Evolutionary conservation across 441 rosid species (phyloP).

Genomic region (Manihot esculenta): DNA sequence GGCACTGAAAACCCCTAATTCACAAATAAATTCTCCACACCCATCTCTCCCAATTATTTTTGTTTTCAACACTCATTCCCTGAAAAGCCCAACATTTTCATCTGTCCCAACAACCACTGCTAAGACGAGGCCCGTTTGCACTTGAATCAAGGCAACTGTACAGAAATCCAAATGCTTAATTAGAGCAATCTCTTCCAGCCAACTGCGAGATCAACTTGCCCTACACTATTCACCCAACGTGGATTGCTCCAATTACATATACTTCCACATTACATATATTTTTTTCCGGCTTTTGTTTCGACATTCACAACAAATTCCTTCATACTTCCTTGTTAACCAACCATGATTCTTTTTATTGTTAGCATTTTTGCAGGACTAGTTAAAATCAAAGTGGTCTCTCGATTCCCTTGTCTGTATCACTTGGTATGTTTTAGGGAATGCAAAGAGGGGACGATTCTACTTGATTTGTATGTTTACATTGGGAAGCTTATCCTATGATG

Average conservation of each 20-base stretch:
- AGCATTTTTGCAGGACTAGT: conserved; percentile 22
- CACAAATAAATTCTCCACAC: too few relatives aligned
- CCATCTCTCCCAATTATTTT: too few relatives aligned
- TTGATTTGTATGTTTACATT: not conserved
- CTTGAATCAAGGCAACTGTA: conserved; percentile 69
- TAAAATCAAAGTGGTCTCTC: conserved; percentile 7
- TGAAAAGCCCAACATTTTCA: conserved; percentile 42
- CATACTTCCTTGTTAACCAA: not conserved
- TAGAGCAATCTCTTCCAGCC: conserved; percentile 62
- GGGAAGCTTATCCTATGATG: not conserved
- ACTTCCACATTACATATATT: not conserved
- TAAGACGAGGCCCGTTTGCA: conserved; percentile 68
- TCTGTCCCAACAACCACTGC: conserved; percentile 47
- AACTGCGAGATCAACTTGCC: conserved; percentile 66
- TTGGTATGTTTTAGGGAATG: not conserved
- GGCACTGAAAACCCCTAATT: too few relatives aligned
- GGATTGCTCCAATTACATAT: conserved; percentile 67
- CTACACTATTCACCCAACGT: conserved; percentile 50
- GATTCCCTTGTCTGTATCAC: not conserved
- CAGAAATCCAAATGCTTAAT: conserved; percentile 49
- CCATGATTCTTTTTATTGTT: not conserved
- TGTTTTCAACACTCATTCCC: too few relatives aligned
- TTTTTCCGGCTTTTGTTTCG: not conserved
- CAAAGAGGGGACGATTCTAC: not conserved
- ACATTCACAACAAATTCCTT: not conserved